Evolutionary conservation across 345 rosid species (phyloP).

Genomic region (Laguncularia racemosa): DNA sequence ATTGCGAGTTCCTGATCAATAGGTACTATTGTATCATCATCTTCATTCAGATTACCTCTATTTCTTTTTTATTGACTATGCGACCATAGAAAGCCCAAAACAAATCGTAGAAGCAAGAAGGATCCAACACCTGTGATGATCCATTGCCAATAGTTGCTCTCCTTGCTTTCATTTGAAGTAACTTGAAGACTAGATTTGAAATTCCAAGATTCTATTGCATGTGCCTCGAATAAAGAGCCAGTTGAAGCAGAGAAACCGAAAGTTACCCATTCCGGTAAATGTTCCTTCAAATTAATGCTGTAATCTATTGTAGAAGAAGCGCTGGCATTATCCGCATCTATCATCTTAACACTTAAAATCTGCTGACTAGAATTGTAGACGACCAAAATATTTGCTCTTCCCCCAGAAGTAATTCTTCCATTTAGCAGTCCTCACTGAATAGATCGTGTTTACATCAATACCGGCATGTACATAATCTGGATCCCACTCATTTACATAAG

Average conservation of each 20-base stretch:
- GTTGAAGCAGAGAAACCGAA: constrained; percentile 6
- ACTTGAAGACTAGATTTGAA: not conserved
- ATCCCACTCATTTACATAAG: no score
- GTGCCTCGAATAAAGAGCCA: not conserved
- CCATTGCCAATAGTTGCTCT: not conserved
- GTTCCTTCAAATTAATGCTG: not conserved
- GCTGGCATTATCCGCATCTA: not conserved
- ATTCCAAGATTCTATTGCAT: constrained; percentile 3
- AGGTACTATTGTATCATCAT: not conserved
- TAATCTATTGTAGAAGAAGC: not conserved
- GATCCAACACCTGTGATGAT: not conserved
- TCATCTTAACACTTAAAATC: not conserved
- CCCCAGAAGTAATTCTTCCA: not conserved
- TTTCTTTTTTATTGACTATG: not conserved
- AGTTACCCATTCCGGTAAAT: constrained; percentile 2
- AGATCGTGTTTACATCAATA: not conserved
- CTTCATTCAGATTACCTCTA: not conserved
- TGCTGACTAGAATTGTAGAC: not conserved
- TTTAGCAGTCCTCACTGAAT: not conserved
- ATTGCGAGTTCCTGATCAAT: not conserved
- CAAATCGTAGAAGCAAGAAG: not conserved
- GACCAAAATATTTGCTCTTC: not conserved
- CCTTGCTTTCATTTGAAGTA: no score
- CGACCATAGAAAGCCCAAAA: not conserved
- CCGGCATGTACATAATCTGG: not conserved